Evolutionary conservation across 2,329 filamentous ascomycete genomes (phyloP).

Genomic region (Talaromyces sp.): DNA sequence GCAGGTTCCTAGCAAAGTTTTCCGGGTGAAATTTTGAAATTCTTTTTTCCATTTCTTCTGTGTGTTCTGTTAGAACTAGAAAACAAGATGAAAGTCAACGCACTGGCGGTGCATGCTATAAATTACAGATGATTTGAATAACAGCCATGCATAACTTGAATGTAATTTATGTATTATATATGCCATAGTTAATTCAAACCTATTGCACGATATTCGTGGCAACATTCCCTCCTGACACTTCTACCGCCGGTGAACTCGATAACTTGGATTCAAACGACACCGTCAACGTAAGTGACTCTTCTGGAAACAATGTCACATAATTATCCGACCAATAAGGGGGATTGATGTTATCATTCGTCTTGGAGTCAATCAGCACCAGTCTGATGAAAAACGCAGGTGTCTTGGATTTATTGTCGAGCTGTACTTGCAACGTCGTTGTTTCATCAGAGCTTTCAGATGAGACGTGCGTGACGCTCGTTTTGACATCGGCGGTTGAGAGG

Average conservation of each 20-base stretch:
- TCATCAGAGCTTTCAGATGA: conserved; percentile 1
- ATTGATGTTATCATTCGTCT: conserved; percentile 40
- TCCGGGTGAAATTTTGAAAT: no score
- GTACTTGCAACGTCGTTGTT: conserved; percentile 26
- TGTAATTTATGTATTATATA: neutral
- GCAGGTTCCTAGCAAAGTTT: no score
- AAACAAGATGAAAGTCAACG: neutral
- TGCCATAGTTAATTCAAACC: neutral
- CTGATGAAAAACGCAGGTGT: conserved; percentile 56
- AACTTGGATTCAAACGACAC: conserved; percentile 21
- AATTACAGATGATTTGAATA: neutral
- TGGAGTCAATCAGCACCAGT: conserved; percentile 44
- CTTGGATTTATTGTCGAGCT: conserved; percentile 48
- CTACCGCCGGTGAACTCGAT: conserved; percentile 11
- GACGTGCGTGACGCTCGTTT: conserved; percentile 18
- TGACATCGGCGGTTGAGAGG: conserved; percentile 36
- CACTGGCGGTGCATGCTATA: neutral
- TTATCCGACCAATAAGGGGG: conserved; percentile 59
- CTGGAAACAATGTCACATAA: conserved; percentile 57
- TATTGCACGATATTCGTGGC: neutral
- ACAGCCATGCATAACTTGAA: neutral
- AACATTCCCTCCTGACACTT: conserved; percentile 22
- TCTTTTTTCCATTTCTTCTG: no score
- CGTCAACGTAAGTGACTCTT: conserved; percentile 44
- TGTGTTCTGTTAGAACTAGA: no score